These are phyloP conservation scores for Colletotrichum karsti DNA, from an alignment of 2,329 filamentous ascomycete species.

Conservation along the genomic window DNA sequence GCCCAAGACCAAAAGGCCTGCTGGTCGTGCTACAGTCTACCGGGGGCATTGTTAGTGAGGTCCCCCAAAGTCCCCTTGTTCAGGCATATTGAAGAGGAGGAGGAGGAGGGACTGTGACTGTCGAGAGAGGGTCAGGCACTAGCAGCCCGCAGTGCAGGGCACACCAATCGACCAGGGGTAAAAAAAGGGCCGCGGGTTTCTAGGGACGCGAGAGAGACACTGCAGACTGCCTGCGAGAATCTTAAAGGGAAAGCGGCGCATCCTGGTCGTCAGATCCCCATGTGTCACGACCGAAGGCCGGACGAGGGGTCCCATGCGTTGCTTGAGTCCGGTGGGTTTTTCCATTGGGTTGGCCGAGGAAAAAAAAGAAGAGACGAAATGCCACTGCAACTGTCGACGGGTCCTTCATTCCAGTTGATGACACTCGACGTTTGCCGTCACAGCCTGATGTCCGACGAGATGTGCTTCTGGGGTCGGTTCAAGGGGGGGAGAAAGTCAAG, in stretches of 20 bases:
- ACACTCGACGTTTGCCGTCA: conserved; percentile 18
- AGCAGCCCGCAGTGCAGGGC: no score
- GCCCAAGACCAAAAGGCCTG: background rate
- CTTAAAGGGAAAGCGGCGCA: background rate
- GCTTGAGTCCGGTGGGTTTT: background rate
- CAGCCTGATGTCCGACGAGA: conserved; percentile 1
- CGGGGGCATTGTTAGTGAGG: background rate
- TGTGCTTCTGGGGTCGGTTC: no score
- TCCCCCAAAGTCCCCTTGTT: background rate
- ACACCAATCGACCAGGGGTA: background rate
- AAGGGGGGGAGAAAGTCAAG: background rate
- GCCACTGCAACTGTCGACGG: background rate
- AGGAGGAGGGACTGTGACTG: no score
- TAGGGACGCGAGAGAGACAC: conserved; percentile 17
- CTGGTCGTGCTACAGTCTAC: background rate
- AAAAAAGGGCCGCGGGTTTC: conserved; percentile 10
- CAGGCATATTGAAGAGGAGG: background rate
- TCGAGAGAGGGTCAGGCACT: background rate
- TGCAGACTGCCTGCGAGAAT: background rate
- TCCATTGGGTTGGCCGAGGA: conserved; percentile 1
- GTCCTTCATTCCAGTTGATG: background rate
- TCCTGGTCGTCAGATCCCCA: conserved; percentile 3
- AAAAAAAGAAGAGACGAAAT: background rate
- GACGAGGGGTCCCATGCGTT: conserved; percentile 13
- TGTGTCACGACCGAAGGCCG: conserved; percentile 11